Conservation (phyloP, 2,329 filamentous ascomycete genomes). For the Didymella pomorum region DNA sequence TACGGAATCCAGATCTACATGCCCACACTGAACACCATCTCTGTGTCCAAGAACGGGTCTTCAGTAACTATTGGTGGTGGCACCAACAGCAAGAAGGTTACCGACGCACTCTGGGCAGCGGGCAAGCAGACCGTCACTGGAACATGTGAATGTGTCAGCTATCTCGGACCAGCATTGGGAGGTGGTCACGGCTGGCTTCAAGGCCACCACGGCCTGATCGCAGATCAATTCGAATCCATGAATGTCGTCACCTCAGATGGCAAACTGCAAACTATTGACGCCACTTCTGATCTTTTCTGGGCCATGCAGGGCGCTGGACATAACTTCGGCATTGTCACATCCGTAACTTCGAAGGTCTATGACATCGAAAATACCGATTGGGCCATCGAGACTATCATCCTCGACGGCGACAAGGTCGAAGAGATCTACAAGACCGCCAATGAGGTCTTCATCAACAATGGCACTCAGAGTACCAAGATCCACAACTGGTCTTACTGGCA, state of each 20-base stretch:
- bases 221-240: conserved; percentile 63
- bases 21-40: conserved; percentile 54
- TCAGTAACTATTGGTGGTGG: conserved; percentile 62
- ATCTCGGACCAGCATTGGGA: conserved; percentile 61
- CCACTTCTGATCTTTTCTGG: conserved; percentile 63
- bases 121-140: conserved; percentile 59
- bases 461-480: conserved; percentile 53
- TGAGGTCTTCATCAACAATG: conserved; percentile 54
- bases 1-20: conserved; percentile 62
- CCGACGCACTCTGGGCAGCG: conserved; percentile 58
- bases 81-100: conserved; percentile 56
- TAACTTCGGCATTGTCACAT: conserved; percentile 66
- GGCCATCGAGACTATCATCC: conserved; percentile 34
- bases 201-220: conserved; percentile 61
- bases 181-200: conserved; percentile 66
- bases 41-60: conserved; percentile 54
- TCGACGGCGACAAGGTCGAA: conserved; percentile 58
- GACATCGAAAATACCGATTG: conserved; percentile 30
- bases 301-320: conserved; percentile 65
- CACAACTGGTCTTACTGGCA: conserved; percentile 38
- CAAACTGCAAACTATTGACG: conserved; percentile 49
- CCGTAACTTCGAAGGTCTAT: conserved; percentile 55
- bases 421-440: conserved; percentile 59
- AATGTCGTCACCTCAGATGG: conserved; percentile 63
- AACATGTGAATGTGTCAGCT: conserved; percentile 60